Base-by-base conservation (phyloP, 2,329 filamentous ascomycete species). In the Trichoderma endophyticum region DNA sequence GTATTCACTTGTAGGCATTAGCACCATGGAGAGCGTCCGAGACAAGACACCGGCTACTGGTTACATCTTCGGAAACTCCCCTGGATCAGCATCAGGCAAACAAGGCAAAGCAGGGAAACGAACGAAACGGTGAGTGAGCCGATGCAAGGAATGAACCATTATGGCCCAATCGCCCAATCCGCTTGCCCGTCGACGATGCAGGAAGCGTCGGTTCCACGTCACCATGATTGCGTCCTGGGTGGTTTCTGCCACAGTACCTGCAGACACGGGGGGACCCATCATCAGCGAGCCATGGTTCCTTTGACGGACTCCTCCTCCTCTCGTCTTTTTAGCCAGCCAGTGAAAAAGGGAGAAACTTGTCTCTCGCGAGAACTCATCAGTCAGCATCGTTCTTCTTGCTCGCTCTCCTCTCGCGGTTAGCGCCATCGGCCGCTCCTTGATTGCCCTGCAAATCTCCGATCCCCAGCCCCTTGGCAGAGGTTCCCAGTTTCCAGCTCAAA, bases 391-490 rank as follows among this genome's bases (percentile, higher is more conserved):
- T 43, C 36, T 15, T 48, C 32, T 6, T 56, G 28, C 62, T 71
- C 66, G 61, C 57, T 60, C 36, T 57, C 69, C 26, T 64, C 30
- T 63, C 43, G 8, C 57, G 66, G 72, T 59, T 74, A 73, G 75
- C 74, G 73, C 62, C 69, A 71, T 74, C 71, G 72, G 71, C 61
- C 21, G 63, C 71, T 73, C 71, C 74, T 76, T 67, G 75, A 75
- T 76, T 65, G 51, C 65, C 69, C 72, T 75, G 70, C 73, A 57
- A 76, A 74, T 71, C 34, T 72, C 70, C 75, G 75, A 76, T 75
- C 57, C 61, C 54, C 39, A 71, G 68, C 36, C 67, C 67, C 66
- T 71, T 67, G 28, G 56, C 36, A 34, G 43, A 32, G n/a, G 43
- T n/a, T 32, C 69, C 36, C 39, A 43, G 39, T 43, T 39, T 56